These are phyloP conservation scores for Erucastrum elatum DNA, from an alignment of 345 rosid species.

Conservation along the genomic window DNA sequence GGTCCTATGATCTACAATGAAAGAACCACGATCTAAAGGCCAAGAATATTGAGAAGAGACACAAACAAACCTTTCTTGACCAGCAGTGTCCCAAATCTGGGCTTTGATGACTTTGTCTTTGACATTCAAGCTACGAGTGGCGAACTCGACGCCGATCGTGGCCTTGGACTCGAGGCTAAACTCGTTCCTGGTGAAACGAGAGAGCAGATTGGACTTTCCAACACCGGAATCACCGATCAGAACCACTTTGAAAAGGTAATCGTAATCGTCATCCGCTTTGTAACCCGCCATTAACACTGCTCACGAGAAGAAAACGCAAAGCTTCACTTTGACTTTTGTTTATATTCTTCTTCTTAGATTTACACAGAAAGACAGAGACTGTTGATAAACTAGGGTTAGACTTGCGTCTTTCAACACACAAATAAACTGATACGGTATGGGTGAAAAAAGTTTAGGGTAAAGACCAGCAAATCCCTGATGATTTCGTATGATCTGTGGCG, in stretches of 20 bases:
- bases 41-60: neutral
- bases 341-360: neutral
- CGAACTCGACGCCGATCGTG: constrained; percentile 94
- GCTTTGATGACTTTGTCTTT: constrained; percentile 86
- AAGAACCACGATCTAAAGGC: neutral
- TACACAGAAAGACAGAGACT: constrained; percentile 21
- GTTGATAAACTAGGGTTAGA: constrained; percentile 24
- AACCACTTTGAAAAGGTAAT: constrained; percentile 86
- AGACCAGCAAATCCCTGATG: neutral
- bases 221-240: constrained; percentile 94
- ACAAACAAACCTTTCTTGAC: constrained; percentile 70
- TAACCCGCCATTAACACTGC: constrained; percentile 67
- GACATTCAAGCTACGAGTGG: constrained; percentile 88
- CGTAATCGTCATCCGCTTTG: constrained; percentile 92
- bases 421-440: constrained; percentile 5
- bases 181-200: constrained; percentile 90
- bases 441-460: neutral
- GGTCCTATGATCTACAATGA: neutral
- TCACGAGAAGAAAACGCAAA: neutral
- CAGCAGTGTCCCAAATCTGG: constrained; percentile 99
- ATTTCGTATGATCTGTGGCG: neutral
- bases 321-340: neutral
- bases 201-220: constrained; percentile 90
- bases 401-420: constrained; percentile 27
- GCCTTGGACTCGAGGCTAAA: constrained; percentile 92